These are phyloP conservation scores for Aspergillus texensis DNA, from an alignment of 2,329 filamentous ascomycete genomes.

Conservation along the genomic window DNA sequence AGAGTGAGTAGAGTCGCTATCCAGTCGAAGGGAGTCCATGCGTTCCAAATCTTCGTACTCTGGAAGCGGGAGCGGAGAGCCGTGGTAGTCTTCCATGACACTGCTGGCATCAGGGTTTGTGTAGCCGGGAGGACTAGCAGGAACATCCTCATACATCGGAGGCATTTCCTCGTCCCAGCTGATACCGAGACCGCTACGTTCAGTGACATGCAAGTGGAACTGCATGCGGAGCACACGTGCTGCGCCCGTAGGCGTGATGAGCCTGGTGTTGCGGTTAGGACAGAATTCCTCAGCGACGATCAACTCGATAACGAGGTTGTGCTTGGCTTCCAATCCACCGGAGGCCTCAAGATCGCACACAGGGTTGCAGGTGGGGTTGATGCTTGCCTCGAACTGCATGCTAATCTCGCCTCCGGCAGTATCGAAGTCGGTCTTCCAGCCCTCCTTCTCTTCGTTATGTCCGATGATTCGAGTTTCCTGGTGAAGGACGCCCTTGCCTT, in stretches of 20 bases:
- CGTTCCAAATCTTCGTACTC: constrained; percentile 52
- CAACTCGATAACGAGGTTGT: constrained; percentile 88
- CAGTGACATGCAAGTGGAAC: constrained; percentile 80
- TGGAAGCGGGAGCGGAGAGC: constrained; percentile 42
- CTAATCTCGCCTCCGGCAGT: constrained; percentile 73
- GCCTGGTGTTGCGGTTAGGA: constrained; percentile 67
- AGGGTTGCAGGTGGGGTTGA: constrained; percentile 65
- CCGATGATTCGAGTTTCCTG: constrained; percentile 77
- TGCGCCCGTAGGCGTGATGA: constrained; percentile 83
- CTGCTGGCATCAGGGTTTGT: constrained; percentile 44
- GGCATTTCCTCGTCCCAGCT: constrained; percentile 97
- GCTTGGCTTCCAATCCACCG: constrained; percentile 76
- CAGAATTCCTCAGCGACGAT: constrained; percentile 90
- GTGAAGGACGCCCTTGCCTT: constrained; percentile 71
- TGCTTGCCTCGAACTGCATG: constrained; percentile 72
- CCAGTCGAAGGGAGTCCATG: constrained; percentile 40
- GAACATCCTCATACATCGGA: constrained; percentile 91
- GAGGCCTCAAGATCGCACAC: constrained; percentile 76
- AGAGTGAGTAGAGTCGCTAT: constrained; percentile 36
- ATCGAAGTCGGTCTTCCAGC: constrained; percentile 84
- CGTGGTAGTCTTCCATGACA: constrained; percentile 51
- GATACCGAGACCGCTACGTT: constrained; percentile 83
- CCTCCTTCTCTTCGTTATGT: constrained; percentile 76
- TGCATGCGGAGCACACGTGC: constrained; percentile 91
- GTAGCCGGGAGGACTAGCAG: constrained; percentile 78